Conservation (phyloP, 768 basidiomycete genomes). For the Solioccasus polychromus region DNA sequence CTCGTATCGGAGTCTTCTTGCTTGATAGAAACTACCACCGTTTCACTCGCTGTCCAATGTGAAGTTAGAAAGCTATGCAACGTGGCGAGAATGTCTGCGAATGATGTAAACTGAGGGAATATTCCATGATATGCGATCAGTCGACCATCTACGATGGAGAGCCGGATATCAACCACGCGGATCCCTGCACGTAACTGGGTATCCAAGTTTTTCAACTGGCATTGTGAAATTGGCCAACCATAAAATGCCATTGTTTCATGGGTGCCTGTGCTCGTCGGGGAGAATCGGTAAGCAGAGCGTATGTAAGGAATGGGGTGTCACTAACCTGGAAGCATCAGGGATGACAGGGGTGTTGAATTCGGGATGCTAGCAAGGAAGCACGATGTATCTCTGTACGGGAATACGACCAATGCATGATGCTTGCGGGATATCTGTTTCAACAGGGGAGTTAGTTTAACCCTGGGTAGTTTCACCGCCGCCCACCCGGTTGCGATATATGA, state of each 20-base stretch:
- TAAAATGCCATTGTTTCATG: slow-evolving; percentile 64
- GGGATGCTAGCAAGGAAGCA: slow-evolving; percentile 63
- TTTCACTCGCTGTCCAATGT: slow-evolving; percentile 58
- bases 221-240: slow-evolving; percentile 85
- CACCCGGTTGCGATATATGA: slow-evolving; percentile 54
- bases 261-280: slow-evolving; percentile 1
- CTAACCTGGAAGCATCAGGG: slow-evolving; percentile 74
- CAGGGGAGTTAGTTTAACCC: slow-evolving; percentile 4
- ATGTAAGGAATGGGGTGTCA: slow-evolving; percentile 36
- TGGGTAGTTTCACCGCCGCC: slow-evolving; percentile 14
- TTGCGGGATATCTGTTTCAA: slow-evolving; percentile 42
- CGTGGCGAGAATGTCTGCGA: slow-evolving; percentile 59
- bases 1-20: slow-evolving; percentile 67
- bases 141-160: slow-evolving; percentile 58
- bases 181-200: slow-evolving; percentile 76
- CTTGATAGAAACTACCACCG: slow-evolving; percentile 84
- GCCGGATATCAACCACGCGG: slow-evolving; percentile 77
- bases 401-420: slow-evolving; percentile 48
- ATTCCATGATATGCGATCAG: slow-evolving; percentile 81
- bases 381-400: slow-evolving; percentile 57
- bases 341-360: slow-evolving; percentile 64
- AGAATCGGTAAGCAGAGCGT: neutral
- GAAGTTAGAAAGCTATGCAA: slow-evolving; percentile 64
- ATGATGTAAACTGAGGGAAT: slow-evolving; percentile 67
- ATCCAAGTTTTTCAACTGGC: slow-evolving; percentile 64